phyloP scores from a whole-genome alignment of 768 basidiomycete species.

The Serpula lacrymans region DNA sequence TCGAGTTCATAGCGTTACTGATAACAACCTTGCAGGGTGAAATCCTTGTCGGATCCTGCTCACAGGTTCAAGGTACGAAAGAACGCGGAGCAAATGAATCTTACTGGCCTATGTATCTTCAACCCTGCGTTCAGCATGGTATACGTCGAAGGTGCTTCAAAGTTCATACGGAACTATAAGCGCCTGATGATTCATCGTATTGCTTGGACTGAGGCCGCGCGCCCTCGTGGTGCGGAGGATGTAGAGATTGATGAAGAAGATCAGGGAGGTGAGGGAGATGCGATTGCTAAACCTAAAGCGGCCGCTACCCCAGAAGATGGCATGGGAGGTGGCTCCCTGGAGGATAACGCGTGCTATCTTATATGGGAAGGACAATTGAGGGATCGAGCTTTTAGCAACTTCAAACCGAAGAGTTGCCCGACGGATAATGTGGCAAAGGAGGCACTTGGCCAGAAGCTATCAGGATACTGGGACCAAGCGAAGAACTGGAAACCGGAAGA shows the following conservation, averaged over 20 bases:
- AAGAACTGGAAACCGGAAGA: slow-evolving; percentile 89
- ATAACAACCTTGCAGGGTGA: slow-evolving; percentile 62
- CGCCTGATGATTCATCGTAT: slow-evolving; percentile 84
- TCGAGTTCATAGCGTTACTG: neutral
- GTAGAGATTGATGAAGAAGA: slow-evolving; percentile 60
- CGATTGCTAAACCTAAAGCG: slow-evolving; percentile 30
- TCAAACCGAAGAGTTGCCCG: slow-evolving; percentile 79
- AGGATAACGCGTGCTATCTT: slow-evolving; percentile 83
- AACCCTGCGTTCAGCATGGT: slow-evolving; percentile 87
- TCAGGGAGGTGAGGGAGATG: slow-evolving; percentile 28
- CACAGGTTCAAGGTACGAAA: slow-evolving; percentile 96
- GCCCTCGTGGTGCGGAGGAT: slow-evolving; percentile 71
- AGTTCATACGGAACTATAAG: slow-evolving; percentile 84
- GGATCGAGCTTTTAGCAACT: slow-evolving; percentile 75
- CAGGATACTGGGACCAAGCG: slow-evolving; percentile 92
- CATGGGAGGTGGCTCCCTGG: slow-evolving; percentile 50
- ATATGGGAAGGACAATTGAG: slow-evolving; percentile 92
- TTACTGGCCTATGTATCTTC: slow-evolving; percentile 90
- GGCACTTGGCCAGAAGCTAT: slow-evolving; percentile 76
- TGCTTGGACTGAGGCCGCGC: slow-evolving; percentile 89
- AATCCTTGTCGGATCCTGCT: slow-evolving; percentile 83
- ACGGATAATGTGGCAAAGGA: slow-evolving; percentile 87
- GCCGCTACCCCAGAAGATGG: slow-evolving; percentile 28
- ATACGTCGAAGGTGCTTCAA: slow-evolving; percentile 88
- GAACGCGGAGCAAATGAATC: slow-evolving; percentile 88